phyloP scores from a whole-genome alignment of 345 rosid species.

The Streptanthus diversifolius region DNA sequence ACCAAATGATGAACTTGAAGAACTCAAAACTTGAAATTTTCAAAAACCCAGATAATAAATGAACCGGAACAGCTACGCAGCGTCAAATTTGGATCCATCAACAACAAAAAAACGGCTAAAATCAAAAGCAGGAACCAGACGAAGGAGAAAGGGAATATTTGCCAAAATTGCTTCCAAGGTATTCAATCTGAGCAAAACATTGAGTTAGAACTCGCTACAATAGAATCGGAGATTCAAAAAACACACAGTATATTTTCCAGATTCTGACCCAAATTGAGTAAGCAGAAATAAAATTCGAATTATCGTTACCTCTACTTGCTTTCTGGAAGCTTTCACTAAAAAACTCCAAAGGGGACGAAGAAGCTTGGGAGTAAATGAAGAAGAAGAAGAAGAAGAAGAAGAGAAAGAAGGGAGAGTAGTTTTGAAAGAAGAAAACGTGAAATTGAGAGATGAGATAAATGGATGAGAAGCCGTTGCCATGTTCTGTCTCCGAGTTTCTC shows the following conservation, averaged over 20 bases:
- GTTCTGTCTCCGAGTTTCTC: not conserved
- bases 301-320: constrained; percentile 49
- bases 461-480: constrained; percentile 48
- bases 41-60: not conserved
- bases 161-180: not conserved
- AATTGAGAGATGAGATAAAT: constrained; percentile 40
- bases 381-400: too few species aligned
- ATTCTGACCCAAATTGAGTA: too few species aligned
- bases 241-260: too few species aligned
- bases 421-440: constrained; percentile 34
- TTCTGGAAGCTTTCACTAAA: constrained; percentile 46
- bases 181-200: not conserved
- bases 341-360: constrained; percentile 36
- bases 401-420: constrained; percentile 14
- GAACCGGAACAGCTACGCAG: too few species aligned
- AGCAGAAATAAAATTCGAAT: not conserved
- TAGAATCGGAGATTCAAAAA: not conserved
- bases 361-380: constrained; percentile 19
- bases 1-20: not conserved
- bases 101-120: too few species aligned
- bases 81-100: too few species aligned
- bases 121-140: too few species aligned
- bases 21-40: not conserved
- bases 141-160: too few species aligned
- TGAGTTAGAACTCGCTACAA: too few species aligned